These are phyloP conservation scores for Hymenoscyphus linearis DNA, from an alignment of 2,329 filamentous ascomycete species.

Conservation along the genomic window DNA sequence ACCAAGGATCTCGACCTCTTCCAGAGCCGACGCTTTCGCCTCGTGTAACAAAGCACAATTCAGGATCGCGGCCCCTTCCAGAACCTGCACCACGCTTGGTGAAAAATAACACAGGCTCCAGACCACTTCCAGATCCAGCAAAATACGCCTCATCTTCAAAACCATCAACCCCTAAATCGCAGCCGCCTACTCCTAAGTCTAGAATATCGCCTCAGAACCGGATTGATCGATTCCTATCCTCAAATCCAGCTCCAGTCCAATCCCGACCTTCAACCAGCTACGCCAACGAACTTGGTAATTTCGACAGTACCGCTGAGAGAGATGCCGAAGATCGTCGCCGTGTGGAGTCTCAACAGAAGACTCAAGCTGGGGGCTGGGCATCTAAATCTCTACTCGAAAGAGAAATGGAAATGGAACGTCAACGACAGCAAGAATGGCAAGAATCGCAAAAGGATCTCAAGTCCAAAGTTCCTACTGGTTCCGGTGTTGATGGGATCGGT, in stretches of 20 bases:
- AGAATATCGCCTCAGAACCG: slow-evolving; percentile 31
- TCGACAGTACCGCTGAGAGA: slow-evolving; percentile 40
- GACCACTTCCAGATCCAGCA: slow-evolving; percentile 35
- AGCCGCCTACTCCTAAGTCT: slow-evolving; percentile 10
- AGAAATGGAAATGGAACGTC: slow-evolving; percentile 56
- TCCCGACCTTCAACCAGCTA: slow-evolving; percentile 35
- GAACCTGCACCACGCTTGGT: slow-evolving; percentile 28
- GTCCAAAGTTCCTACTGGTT: slow-evolving; percentile 43
- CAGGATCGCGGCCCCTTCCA: slow-evolving; percentile 35
- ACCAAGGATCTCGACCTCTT: slow-evolving; percentile 20
- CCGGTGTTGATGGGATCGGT: slow-evolving; percentile 54
- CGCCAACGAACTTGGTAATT: slow-evolving; percentile 36
- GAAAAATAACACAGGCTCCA: slow-evolving; percentile 31
- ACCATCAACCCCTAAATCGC: slow-evolving; percentile 15
- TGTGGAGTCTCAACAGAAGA: slow-evolving; percentile 42
- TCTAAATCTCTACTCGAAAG: slow-evolving; percentile 51
- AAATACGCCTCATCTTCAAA: slow-evolving; percentile 25
- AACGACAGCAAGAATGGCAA: slow-evolving; percentile 63
- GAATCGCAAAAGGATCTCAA: slow-evolving; percentile 59
- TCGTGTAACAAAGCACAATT: slow-evolving; percentile 30
- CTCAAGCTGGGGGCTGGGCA: slow-evolving; percentile 48
- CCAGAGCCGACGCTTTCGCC: slow-evolving; percentile 27
- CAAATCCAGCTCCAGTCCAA: slow-evolving; percentile 40
- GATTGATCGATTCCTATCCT: slow-evolving; percentile 44
- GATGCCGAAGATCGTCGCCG: slow-evolving; percentile 45